Evolutionary conservation across 495 filamentous ascomycete species (phyloP).

Genomic region (Cenococcum geophilum): DNA sequence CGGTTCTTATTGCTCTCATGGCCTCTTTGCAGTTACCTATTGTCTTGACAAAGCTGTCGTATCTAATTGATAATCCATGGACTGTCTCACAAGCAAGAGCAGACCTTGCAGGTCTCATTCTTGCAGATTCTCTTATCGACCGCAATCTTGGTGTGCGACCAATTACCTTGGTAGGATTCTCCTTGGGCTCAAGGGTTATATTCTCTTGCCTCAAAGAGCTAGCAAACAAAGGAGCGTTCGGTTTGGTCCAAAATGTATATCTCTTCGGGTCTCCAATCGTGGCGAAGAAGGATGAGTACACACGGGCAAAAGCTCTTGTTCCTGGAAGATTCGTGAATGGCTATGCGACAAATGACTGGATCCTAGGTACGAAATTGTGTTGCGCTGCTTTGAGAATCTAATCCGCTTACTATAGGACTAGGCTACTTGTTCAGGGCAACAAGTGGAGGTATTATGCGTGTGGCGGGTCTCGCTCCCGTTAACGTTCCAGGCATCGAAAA

Average conservation of each 20-base stretch:
- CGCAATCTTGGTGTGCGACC: constrained; percentile 86
- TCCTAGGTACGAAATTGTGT: constrained; percentile 51
- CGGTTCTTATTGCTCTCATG: constrained; percentile 84
- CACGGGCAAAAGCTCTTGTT: constrained; percentile 72
- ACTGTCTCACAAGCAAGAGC: constrained; percentile 88
- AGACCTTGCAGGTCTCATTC: constrained; percentile 79
- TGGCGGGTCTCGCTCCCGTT: constrained; percentile 82
- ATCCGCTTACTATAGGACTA: constrained; percentile 17
- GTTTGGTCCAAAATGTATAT: constrained; percentile 91
- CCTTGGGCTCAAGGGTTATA: constrained; percentile 86
- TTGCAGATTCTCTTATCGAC: constrained; percentile 90
- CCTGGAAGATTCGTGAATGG: constrained; percentile 90
- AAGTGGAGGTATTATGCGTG: constrained; percentile 80
- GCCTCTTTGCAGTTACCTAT: constrained; percentile 88
- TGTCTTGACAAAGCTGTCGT: constrained; percentile 87
- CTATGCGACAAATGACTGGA: constrained; percentile 94
- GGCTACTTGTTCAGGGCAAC: constrained; percentile 95
- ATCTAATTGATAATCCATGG: constrained; percentile 98
- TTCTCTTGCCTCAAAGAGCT: constrained; percentile 88
- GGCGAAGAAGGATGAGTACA: constrained; percentile 85
- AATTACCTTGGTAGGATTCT: constrained; percentile 94
- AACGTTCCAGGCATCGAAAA: constrained; percentile 84
- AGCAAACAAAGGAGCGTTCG: constrained; percentile 76
- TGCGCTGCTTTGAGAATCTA: not conserved
- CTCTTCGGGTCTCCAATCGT: constrained; percentile 90